Percentiles rank a stretch among this genome's conserved stretches.
phyloP scores from a whole-genome alignment of 805 yeast species.

The Pichia eremophila region DNA sequence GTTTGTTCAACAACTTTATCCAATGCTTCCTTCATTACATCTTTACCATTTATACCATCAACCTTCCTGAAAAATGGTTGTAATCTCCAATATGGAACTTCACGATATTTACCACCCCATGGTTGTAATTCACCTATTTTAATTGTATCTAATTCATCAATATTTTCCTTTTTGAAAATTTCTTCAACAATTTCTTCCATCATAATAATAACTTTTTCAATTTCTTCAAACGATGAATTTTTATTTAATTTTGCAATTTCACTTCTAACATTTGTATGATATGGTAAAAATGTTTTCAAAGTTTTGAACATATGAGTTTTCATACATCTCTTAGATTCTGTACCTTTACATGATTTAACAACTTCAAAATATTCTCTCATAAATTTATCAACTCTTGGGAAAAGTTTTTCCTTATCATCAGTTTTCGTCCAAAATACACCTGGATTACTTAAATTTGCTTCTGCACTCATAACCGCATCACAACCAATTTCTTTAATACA shows the following conservation, averaged over 20 bases:
- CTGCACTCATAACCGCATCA: slow-evolving; percentile 97
- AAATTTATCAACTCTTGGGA: slow-evolving; percentile 77
- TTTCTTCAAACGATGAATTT: slow-evolving; percentile 34
- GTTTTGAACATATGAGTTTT: slow-evolving; percentile 89
- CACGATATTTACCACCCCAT: slow-evolving; percentile 79
- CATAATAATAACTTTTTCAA: slow-evolving; percentile 41
- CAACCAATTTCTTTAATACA: slow-evolving; percentile 56
- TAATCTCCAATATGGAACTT: slow-evolving; percentile 90
- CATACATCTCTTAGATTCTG: slow-evolving; percentile 74
- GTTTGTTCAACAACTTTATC: slow-evolving; percentile 7
- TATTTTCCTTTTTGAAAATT: slow-evolving; percentile 43
- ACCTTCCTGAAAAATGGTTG: slow-evolving; percentile 93
- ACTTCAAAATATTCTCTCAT: slow-evolving; percentile 84
- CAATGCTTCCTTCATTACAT: slow-evolving; percentile 17
- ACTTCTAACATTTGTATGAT: slow-evolving; percentile 71
- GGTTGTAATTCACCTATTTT: slow-evolving; percentile 41
- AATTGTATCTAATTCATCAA: slow-evolving; percentile 47
- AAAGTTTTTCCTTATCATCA: slow-evolving; percentile 52
- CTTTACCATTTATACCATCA: slow-evolving; percentile 58
- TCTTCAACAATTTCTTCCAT: slow-evolving; percentile 61
- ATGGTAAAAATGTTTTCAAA: slow-evolving; percentile 67
- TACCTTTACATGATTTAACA: slow-evolving; percentile 49
- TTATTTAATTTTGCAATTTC: slow-evolving; percentile 47
- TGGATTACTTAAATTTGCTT: slow-evolving; percentile 89
- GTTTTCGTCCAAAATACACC: slow-evolving; percentile 65